A percentile compares a stretch with the other conserved stretches of the same genome.
These are phyloP conservation scores for Vaccinium darrowii DNA, from an alignment of 148 eudicot genomes.

Conservation along the genomic window DNA sequence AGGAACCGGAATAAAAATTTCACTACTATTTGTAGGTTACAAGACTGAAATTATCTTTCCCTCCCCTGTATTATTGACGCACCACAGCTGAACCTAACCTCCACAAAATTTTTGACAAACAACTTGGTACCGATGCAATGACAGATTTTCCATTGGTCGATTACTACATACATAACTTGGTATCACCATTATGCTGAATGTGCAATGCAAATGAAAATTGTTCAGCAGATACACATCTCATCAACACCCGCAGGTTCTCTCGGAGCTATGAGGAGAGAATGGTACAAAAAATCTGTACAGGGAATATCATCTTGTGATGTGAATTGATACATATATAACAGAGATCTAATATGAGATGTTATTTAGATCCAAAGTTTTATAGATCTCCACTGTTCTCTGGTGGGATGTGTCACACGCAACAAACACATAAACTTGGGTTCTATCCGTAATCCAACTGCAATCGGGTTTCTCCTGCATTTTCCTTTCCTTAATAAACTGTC, in stretches of 20 bases:
- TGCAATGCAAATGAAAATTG: neutral
- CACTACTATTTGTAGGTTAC: neutral
- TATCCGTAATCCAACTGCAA: constrained; percentile 46
- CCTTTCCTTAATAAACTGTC: constrained; percentile 40
- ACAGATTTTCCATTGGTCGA: neutral
- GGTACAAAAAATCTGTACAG: neutral
- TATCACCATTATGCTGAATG: neutral
- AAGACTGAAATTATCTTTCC: neutral
- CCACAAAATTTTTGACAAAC: neutral
- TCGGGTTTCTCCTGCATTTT: constrained; percentile 47
- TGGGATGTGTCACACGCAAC: neutral
- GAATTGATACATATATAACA: neutral
- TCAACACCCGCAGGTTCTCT: neutral
- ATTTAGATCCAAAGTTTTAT: neutral
- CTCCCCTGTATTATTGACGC: neutral
- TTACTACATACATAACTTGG: too few species aligned
- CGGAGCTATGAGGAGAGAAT: neutral
- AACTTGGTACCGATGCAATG: neutral
- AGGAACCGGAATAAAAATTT: neutral
- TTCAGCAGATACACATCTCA: neutral
- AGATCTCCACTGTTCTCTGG: neutral
- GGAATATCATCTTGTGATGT: neutral
- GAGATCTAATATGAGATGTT: neutral
- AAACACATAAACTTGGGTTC: neutral
- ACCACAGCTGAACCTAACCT: neutral